Conservation (phyloP, 495 filamentous ascomycete genomes). For the Peziza echinospora region DNA sequence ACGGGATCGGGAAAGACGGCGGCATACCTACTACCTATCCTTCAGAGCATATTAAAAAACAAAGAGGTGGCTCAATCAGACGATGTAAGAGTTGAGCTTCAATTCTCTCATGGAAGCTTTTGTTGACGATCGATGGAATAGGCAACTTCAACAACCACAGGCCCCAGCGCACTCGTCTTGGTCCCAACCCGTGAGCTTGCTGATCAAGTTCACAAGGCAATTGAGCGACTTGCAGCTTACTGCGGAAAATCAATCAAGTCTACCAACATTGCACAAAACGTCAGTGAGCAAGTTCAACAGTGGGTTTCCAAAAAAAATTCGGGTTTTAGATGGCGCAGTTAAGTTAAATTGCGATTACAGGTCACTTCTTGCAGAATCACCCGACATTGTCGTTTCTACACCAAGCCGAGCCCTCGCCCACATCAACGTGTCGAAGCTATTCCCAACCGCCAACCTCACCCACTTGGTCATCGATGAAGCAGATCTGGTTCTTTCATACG, state of each 20-base stretch:
- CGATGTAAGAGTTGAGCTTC: constrained; percentile 4
- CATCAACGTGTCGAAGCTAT: constrained; percentile 44
- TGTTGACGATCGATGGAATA: too few relatives aligned
- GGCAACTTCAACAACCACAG: constrained; percentile 1
- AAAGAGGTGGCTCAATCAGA: constrained; percentile 27
- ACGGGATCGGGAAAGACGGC: constrained; percentile 92
- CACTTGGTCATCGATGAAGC: constrained; percentile 88
- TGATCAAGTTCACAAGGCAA: constrained; percentile 58
- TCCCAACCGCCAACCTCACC: constrained; percentile 39
- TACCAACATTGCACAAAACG: constrained; percentile 69
- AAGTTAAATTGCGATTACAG: constrained; percentile 17
- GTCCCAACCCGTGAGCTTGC: constrained; percentile 89
- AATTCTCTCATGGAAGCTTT: constrained; percentile 8
- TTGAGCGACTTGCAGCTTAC: constrained; percentile 51
- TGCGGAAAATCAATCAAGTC: constrained; percentile 63
- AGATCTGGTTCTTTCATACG: constrained; percentile 83
- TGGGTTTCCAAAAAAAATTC: constrained; percentile 4
- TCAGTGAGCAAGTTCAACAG: constrained; percentile 61
- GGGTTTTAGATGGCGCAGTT: too few relatives aligned
- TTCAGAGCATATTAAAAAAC: constrained; percentile 55
- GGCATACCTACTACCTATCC: constrained; percentile 82
- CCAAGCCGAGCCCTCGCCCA: constrained; percentile 54
- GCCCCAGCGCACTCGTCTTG: constrained; percentile 50
- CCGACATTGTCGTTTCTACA: constrained; percentile 76
- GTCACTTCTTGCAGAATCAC: constrained; percentile 64